Evolutionary conservation across 2,329 filamentous ascomycete species (phyloP).

Genomic region (Neofusicoccum ribis): DNA sequence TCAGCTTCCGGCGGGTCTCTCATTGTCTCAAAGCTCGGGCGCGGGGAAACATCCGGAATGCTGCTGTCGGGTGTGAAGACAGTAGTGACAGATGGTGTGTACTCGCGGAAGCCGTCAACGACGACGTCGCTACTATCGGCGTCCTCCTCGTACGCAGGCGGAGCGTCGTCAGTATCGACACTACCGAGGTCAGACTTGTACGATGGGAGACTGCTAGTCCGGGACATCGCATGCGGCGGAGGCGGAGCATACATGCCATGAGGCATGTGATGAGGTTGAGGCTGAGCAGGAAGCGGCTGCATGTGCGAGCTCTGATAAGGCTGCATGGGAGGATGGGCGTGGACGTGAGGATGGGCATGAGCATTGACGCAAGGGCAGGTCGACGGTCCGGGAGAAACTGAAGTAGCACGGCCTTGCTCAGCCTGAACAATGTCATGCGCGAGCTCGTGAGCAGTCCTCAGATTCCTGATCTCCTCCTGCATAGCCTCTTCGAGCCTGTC

Average conservation of each 20-base stretch:
- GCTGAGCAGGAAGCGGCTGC: slow-evolving; percentile 22
- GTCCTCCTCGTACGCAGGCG: slow-evolving; percentile 46
- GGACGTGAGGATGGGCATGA: slow-evolving; percentile 16
- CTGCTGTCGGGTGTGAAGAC: slow-evolving; percentile 41
- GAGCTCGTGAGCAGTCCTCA: slow-evolving; percentile 54
- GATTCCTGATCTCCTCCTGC: slow-evolving; percentile 49
- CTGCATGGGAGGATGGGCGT: slow-evolving; percentile 27
- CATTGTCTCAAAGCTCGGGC: slow-evolving; percentile 40
- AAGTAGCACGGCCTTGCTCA: slow-evolving; percentile 33
- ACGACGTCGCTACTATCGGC: slow-evolving; percentile 39
- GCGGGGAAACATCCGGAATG: slow-evolving; percentile 39
- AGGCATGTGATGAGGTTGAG: slow-evolving; percentile 24
- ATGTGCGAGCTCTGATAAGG: neutral
- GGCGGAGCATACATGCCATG: slow-evolving; percentile 15
- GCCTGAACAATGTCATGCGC: slow-evolving; percentile 51
- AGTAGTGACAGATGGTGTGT: slow-evolving; percentile 32
- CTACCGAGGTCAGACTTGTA: slow-evolving; percentile 42
- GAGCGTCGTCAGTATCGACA: slow-evolving; percentile 31
- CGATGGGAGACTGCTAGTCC: slow-evolving; percentile 45
- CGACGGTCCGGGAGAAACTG: neutral
- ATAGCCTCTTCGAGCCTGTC: slow-evolving; percentile 38
- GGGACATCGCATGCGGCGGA: slow-evolving; percentile 34
- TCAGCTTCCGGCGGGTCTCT: slow-evolving; percentile 6
- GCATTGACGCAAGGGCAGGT: slow-evolving; percentile 2
- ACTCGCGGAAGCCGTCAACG: slow-evolving; percentile 45